phyloP scores from a whole-genome alignment of 148 eudicot genomes.

The Selenicereus undatus region DNA sequence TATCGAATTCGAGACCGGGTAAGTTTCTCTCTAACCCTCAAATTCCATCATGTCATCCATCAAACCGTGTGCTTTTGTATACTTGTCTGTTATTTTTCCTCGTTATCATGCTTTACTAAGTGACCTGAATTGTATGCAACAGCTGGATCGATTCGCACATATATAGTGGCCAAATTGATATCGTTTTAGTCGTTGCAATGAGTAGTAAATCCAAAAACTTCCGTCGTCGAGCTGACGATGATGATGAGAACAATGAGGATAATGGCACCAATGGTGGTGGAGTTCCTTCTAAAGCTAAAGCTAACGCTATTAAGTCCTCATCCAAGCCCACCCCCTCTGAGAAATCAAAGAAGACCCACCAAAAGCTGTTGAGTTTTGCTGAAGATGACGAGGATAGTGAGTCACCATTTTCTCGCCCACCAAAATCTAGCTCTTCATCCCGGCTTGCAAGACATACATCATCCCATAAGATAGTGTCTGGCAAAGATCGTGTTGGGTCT shows the following conservation, averaged over 20 bases:
- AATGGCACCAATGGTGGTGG: constrained; percentile 28
- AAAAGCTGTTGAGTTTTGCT: constrained; percentile 71
- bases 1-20: too few species aligned
- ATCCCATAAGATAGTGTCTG: constrained; percentile 50
- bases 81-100: too few species aligned
- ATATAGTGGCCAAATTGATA: too few species aligned
- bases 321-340: constrained; percentile 24
- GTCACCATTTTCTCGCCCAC: constrained; percentile 41
- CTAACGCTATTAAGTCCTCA: constrained; percentile 25
- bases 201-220: constrained; percentile 59
- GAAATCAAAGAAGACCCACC: constrained; percentile 46
- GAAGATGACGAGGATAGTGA: constrained; percentile 76
- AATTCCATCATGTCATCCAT: too few species aligned
- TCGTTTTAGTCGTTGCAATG: constrained; percentile 20
- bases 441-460: constrained; percentile 41
- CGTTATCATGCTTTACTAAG: too few species aligned
- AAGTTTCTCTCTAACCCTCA: too few species aligned
- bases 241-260: constrained; percentile 40
- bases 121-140: too few species aligned
- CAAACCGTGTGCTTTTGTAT: too few species aligned
- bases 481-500: constrained; percentile 46
- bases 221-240: constrained; percentile 74
- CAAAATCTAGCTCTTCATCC: constrained; percentile 34
- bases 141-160: too few species aligned
- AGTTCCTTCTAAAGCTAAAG: constrained; percentile 18